A percentile compares a stretch with the other conserved stretches of the same genome.
These are phyloP conservation scores for Fusarium verrucosum DNA, from an alignment of 2,329 filamentous ascomycete genomes.

Conservation along the genomic window DNA sequence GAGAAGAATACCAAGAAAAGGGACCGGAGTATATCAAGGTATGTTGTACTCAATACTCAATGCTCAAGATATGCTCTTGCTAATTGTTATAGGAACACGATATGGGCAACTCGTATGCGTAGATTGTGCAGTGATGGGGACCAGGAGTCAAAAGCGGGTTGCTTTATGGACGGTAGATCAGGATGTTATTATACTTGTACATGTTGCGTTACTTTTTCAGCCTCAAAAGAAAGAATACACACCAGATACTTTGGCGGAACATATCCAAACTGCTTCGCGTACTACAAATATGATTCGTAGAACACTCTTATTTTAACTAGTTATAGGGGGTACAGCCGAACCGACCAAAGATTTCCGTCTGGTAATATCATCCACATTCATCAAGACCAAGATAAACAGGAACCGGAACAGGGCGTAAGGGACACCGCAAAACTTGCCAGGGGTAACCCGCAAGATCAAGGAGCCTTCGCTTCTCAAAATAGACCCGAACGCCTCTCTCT, in stretches of 20 bases:
- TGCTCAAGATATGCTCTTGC: neutral
- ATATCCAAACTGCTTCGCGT: neutral
- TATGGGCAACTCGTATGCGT: conserved; percentile 69
- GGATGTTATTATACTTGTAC: conserved; percentile 14
- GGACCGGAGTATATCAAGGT: conserved; percentile 94
- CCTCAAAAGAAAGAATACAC: neutral
- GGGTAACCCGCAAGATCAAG: neutral
- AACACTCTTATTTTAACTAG: neutral
- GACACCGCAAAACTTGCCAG: conserved; percentile 3
- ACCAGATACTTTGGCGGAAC: neutral
- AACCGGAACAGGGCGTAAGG: conserved; percentile 3
- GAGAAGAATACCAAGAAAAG: conserved; percentile 89
- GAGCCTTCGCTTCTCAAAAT: conserved; percentile 14
- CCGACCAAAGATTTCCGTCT: conserved; percentile 1
- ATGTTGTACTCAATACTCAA: conserved; percentile 41
- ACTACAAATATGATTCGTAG: neutral
- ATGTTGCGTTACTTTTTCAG: conserved; percentile 27
- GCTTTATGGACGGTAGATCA: conserved; percentile 36
- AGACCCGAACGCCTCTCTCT: conserved; percentile 41
- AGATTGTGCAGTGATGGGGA: conserved; percentile 35
- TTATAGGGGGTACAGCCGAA: conserved; percentile 1
- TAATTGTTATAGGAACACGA: conserved; percentile 66
- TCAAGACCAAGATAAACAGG: conserved; percentile 1
- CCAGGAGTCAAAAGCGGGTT: conserved; percentile 39
- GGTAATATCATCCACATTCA: conserved; percentile 2